Conservation (phyloP, 805 yeast genomes). For the Schizosaccharomyces lindneri region DNA sequence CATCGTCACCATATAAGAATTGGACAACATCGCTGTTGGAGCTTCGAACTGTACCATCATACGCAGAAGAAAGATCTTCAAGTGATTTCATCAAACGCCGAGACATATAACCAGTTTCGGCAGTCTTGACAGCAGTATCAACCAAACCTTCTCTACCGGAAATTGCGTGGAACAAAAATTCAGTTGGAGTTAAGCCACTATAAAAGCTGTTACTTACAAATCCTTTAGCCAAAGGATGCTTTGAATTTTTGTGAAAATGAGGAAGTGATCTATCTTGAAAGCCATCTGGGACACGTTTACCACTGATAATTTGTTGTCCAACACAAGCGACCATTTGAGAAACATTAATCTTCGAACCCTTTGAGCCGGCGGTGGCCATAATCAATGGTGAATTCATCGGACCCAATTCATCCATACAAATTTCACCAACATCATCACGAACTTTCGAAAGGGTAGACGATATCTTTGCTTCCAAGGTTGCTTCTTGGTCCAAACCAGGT, state of each 20-base stretch:
- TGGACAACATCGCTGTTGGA: slow-evolving; percentile 92
- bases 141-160: slow-evolving; percentile 98
- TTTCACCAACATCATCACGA: slow-evolving; percentile 96
- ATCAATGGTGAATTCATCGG: slow-evolving; percentile 83
- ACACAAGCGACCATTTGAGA: slow-evolving; percentile 99
- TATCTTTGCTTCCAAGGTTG: slow-evolving; percentile 89
- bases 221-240: slow-evolving; percentile 94
- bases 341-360: slow-evolving; percentile 91
- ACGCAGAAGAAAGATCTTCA: slow-evolving; percentile 82
- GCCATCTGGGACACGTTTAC: slow-evolving; percentile 99
- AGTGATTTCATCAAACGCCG: slow-evolving; percentile 92
- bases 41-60: slow-evolving; percentile 84
- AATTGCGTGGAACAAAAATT: slow-evolving; percentile 91
- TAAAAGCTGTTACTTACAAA: slow-evolving; percentile 89
- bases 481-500: slow-evolving; percentile 97
- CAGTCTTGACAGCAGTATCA: slow-evolving; percentile 97
- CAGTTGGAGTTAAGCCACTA: slow-evolving; percentile 87
- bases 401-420: slow-evolving; percentile 77
- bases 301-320: slow-evolving; percentile 95
- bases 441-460: slow-evolving; percentile 91
- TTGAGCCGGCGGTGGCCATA: slow-evolving; percentile 98
- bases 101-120: slow-evolving; percentile 97
- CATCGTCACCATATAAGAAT: slow-evolving; percentile 95
- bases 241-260: slow-evolving; percentile 84
- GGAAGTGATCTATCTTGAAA: slow-evolving; percentile 96